phyloP scores from a whole-genome alignment of 306 rosid genomes.

The Lupinus albus region DNA sequence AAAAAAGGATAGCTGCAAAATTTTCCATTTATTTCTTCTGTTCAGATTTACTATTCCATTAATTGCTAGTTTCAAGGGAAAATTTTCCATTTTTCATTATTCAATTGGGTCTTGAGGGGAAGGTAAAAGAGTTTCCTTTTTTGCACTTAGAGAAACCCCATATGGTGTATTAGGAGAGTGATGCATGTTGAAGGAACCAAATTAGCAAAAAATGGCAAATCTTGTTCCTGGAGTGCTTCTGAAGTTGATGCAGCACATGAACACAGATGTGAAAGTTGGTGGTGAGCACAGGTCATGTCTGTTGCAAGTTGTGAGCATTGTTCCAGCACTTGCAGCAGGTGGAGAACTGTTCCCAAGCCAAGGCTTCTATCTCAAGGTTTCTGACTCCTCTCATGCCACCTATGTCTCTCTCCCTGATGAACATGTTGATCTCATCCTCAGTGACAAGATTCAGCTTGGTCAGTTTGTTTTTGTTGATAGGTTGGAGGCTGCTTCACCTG shows the following conservation, averaged over 20 bases:
- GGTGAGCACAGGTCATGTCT: constrained; percentile 95
- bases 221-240: constrained; percentile 98
- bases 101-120: constrained; percentile 33
- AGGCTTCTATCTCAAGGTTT: constrained; percentile 94
- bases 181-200: constrained; percentile 56
- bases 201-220: constrained; percentile 67
- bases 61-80: constrained; percentile 16
- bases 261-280: constrained; percentile 82
- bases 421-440: constrained; percentile 91
- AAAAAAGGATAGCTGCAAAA: constrained; percentile 7
- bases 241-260: constrained; percentile 93
- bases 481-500: constrained; percentile 85
- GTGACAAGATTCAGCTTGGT: constrained; percentile 95
- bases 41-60: constrained; percentile 39
- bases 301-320: constrained; percentile 91
- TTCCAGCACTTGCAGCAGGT: constrained; percentile 84
- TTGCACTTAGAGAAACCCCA: neutral
- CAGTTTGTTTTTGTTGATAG: constrained; percentile 92
- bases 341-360: constrained; percentile 83
- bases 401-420: constrained; percentile 92
- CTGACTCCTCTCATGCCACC: constrained; percentile 96
- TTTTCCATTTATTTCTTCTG: constrained; percentile 39
- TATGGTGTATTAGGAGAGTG: constrained; percentile 47
- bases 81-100: constrained; percentile 13
- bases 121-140: constrained; percentile 11